These are phyloP conservation scores for Talaromyces trachyspermus DNA, from an alignment of 495 filamentous ascomycete species.

Conservation along the genomic window DNA sequence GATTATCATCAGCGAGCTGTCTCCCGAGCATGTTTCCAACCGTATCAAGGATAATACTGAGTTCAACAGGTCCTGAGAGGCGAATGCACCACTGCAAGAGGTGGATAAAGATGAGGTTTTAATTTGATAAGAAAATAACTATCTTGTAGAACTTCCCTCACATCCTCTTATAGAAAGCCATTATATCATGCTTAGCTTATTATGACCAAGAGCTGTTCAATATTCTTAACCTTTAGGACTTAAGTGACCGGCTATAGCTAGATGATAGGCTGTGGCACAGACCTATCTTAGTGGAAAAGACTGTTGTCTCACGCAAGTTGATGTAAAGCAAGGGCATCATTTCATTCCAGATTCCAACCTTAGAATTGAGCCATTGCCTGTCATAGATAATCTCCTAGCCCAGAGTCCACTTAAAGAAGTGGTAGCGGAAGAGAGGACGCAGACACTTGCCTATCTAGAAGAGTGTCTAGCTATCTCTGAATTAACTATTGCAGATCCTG, in stretches of 20 bases:
- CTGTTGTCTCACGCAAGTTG: not conserved
- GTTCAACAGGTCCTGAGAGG: not conserved
- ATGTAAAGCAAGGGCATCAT: not conserved
- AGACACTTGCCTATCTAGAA: too few species aligned
- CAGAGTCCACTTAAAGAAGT: not conserved
- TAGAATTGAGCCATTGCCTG: not conserved
- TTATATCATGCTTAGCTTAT: not conserved
- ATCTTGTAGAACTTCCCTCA: not conserved
- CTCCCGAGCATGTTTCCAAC: too few species aligned
- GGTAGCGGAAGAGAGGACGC: not conserved
- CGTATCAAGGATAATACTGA: not conserved
- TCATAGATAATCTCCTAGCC: not conserved
- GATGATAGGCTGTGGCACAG: not conserved
- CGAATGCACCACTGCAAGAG: not conserved
- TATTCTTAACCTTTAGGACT: not conserved
- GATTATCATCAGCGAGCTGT: not conserved
- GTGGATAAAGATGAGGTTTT: not conserved
- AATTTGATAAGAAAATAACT: not conserved
- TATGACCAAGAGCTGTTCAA: not conserved
- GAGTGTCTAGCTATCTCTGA: not conserved
- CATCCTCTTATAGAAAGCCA: not conserved
- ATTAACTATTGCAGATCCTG: not conserved
- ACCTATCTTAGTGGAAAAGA: not conserved
- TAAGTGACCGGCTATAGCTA: not conserved
- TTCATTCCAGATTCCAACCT: not conserved